Evolutionary conservation across 768 basidiomycete species (phyloP), one percentile per base, ranked within the genome.

Genomic region (Scleroderma bovista): DNA sequence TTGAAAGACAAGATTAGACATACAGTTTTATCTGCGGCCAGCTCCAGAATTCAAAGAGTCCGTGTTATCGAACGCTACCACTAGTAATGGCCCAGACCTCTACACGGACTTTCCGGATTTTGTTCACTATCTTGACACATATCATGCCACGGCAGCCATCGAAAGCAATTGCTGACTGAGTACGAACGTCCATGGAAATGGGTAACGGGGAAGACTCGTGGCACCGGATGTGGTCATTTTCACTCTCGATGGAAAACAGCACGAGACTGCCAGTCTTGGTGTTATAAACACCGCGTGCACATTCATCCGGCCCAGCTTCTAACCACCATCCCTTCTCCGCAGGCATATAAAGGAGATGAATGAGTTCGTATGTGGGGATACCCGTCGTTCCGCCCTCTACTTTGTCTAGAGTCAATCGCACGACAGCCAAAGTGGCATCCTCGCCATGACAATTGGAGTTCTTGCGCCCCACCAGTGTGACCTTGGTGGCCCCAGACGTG

Each of bases 91-190:
- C 19, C 29, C 44, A 33, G 3, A 45, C 17, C 17, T 45, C 44
- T 12, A 45, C 29, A n/a, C 13, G 29, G 31, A 45, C 29, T 15
- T 45, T 45, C 17, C 44, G 29, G 10, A 29, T 17, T 9, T 10
- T 32, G 16, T 45, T 45, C 31, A 20, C 4, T n/a, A 26, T 11
- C 32, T 17, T 20, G 31, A 47, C 24, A 39, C 47, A 52, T 24
- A 52, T 4, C 12, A 48, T 17, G 16, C 51, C 51, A 37, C 41
- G 42, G 24, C 19, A 39, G 17, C 51, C 51, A 24, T 52, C 47
- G 20, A 52, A 52, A 6, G 44, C 47, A 33, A 48, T 6, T 7
- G 38, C 29, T 11, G 20, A 17, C 23, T 19, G 13, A n/a, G 8
- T 39, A n/a, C 40, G 6, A 17, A 41, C 16, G 23, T 16, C 29